Percentiles rank a stretch among this genome's conserved stretches.
phyloP scores from a whole-genome alignment of 768 basidiomycete genomes.

The Lentinula sp. region DNA sequence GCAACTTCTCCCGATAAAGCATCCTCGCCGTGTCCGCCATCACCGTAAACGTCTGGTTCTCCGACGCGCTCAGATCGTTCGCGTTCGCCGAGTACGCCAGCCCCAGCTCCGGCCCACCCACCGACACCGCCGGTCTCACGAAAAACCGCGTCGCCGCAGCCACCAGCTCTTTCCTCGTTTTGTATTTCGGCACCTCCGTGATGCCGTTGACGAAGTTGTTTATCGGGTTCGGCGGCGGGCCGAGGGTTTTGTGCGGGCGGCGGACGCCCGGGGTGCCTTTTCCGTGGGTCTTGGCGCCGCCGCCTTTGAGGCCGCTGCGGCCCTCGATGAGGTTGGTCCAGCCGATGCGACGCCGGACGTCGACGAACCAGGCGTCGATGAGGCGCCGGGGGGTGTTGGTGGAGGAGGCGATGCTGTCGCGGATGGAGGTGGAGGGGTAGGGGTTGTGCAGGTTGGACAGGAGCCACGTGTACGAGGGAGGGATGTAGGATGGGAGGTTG shows the following conservation, averaged over 20 bases:
- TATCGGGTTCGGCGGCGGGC: too few relatives aligned
- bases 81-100: neutral
- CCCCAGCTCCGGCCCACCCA: too few relatives aligned
- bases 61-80: neutral
- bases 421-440: constrained; percentile 21
- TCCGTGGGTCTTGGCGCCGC: too few relatives aligned
- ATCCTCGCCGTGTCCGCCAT: neutral
- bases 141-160: neutral
- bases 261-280: too few relatives aligned
- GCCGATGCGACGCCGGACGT: constrained; percentile 23
- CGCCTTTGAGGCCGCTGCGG: neutral
- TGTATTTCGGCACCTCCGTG: neutral
- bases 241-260: too few relatives aligned
- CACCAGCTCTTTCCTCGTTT: neutral
- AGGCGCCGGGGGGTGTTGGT: constrained; percentile 8
- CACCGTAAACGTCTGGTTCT: neutral
- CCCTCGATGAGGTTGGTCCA: constrained; percentile 15
- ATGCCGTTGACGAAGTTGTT: too few relatives aligned
- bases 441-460: constrained; percentile 20
- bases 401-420: constrained; percentile 7
- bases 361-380: constrained; percentile 21
- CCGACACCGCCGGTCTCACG: neutral
- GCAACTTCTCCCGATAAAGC: neutral
- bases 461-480: neutral
- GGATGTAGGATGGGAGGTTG: neutral